Conservation (phyloP, 352 stramenopile species). For the Phytophthora fragariaefolia region DNA sequence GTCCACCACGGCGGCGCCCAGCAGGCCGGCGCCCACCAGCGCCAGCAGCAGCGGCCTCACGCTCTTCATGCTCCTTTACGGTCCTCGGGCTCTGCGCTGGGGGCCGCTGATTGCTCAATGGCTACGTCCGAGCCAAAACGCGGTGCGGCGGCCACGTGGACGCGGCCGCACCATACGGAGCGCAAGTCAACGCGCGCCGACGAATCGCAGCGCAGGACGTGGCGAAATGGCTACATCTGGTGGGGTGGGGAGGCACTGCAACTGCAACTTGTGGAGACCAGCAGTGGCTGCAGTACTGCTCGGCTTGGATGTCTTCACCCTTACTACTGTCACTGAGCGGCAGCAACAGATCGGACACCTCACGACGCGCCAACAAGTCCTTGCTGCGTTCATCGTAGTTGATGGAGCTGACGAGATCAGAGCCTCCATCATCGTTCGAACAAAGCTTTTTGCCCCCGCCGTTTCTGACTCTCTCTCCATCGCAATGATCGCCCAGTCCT, state of each 20-base stretch:
- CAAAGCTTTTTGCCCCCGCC: too few relatives aligned
- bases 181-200: conserved; percentile 15
- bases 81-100: too few relatives aligned
- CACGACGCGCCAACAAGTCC: too few relatives aligned
- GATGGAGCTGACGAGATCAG: too few relatives aligned
- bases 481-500: too few relatives aligned
- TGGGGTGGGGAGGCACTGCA: conserved; percentile 29
- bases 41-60: conserved; percentile 37
- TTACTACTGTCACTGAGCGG: conserved; percentile 32
- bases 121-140: too few relatives aligned
- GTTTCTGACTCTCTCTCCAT: too few relatives aligned
- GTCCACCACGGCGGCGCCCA: conserved; percentile 41
- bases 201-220: conserved; percentile 23
- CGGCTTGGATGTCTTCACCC: conserved; percentile 21
- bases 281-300: conserved; percentile 5
- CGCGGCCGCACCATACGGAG: conserved; percentile 12
- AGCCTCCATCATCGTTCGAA: too few relatives aligned
- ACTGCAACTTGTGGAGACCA: conserved; percentile 2
- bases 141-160: conserved; percentile 43
- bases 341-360: conserved; percentile 31
- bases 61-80: conserved; percentile 36
- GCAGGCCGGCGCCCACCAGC: conserved; percentile 42
- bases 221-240: conserved; percentile 8
- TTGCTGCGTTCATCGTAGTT: too few relatives aligned
- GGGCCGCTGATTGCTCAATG: conserved; percentile 27